Percentiles rank a stretch among this genome's conserved stretches.
These are phyloP conservation scores for Trifolium pratense DNA, from an alignment of 306 rosid genomes.

Conservation along the genomic window DNA sequence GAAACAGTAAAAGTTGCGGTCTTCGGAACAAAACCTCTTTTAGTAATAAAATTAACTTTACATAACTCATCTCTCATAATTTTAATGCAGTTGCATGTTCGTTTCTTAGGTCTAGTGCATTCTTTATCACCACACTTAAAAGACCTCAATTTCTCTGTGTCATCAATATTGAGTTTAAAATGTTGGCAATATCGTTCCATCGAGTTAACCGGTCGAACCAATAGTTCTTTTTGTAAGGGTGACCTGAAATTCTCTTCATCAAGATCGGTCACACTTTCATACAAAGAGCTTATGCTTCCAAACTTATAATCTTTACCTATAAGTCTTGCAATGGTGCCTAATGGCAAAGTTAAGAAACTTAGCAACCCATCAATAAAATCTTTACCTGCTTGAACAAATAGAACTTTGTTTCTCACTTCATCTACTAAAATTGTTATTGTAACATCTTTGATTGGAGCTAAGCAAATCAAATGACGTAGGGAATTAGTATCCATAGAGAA, in stretches of 20 bases:
- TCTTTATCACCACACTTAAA: not conserved
- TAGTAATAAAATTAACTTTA: too few relatives aligned
- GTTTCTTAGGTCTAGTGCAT: not conserved
- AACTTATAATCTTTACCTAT: not conserved
- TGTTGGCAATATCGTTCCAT: not conserved
- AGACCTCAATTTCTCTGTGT: not conserved
- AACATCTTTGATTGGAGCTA: not conserved
- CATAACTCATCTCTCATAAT: not conserved
- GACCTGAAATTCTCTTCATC: not conserved
- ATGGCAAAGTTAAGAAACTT: constrained; percentile 38
- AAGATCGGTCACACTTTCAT: constrained; percentile 30
- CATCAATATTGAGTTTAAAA: constrained; percentile 33
- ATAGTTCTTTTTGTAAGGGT: not conserved
- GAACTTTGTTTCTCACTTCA: not conserved
- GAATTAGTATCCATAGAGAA: not conserved
- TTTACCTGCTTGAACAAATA: constrained; percentile 42
- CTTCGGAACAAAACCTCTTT: constrained; percentile 9
- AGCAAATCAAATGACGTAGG: not conserved
- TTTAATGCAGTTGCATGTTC: not conserved
- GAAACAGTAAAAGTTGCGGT: not conserved
- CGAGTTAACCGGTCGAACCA: constrained; percentile 30
- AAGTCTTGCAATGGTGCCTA: constrained; percentile 34
- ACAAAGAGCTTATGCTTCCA: constrained; percentile 22
- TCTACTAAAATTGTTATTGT: not conserved
- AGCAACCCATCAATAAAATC: constrained; percentile 38